These are phyloP conservation scores for Verbascum thapsus DNA, from an alignment of 257 asterid genomes.

Conservation along the genomic window DNA sequence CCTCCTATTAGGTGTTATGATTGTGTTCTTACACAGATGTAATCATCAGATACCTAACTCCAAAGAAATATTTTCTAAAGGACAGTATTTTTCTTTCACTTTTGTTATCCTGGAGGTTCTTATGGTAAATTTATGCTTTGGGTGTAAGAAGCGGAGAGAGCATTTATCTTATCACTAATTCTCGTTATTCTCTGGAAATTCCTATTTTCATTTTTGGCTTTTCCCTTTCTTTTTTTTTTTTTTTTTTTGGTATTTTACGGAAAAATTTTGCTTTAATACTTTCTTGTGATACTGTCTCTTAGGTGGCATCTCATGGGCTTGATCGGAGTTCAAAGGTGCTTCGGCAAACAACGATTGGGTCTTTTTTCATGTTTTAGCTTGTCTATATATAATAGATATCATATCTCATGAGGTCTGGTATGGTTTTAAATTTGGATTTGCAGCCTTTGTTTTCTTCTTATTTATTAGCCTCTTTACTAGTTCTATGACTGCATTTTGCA, in stretches of 20 bases:
- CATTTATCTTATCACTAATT: constrained; percentile 9
- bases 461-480: neutral
- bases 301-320: constrained; percentile 99
- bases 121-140: neutral
- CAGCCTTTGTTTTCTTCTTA: neutral
- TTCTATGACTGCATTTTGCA: constrained; percentile 32
- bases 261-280: neutral
- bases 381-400: constrained; percentile 29
- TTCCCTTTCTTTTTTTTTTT: neutral
- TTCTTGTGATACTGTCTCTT: constrained; percentile 33
- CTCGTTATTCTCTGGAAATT: neutral
- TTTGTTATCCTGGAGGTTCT: neutral
- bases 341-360: constrained; percentile 77
- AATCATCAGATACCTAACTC: neutral
- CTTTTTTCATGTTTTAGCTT: constrained; percentile 77
- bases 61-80: neutral
- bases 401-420: constrained; percentile 48
- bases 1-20: constrained; percentile 6
- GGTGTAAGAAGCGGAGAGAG: constrained; percentile 14
- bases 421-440: constrained; percentile 30
- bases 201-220: neutral
- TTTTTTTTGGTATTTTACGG: neutral
- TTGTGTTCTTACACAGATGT: neutral
- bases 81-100: neutral
- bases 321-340: constrained; percentile 96